Evolutionary conservation across 2,329 filamentous ascomycete species (phyloP), one percentile per base, ranked within the genome.

Genomic region (Claviceps arundinis): DNA sequence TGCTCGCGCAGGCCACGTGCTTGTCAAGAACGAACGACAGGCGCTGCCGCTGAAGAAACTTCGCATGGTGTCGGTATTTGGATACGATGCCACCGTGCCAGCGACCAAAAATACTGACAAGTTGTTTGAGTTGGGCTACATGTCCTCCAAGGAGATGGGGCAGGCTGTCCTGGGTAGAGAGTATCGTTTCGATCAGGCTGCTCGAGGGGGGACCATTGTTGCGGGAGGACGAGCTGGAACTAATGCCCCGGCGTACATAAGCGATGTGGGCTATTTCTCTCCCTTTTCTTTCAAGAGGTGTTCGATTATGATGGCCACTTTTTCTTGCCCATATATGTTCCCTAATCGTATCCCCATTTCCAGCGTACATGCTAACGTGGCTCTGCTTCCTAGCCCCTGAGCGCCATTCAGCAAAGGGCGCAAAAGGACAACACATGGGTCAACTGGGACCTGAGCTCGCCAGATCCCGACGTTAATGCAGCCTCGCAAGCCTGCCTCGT

Each of bases 11-110:
- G 77, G 80, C 4, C 87, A 85, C 49, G 85, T 90, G 26, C 73
- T 94, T 0, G 72, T 94, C 50, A 94, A 94, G 72, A 93, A 94
- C 64, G 69, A 69, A 2, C 73, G 75, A 46, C 72, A 73, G 7
- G 70, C 75, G 0, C 69, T 91, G 6, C 87, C 87, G 0, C 73
- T 91, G 38, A 65, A 61, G 50, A 76, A 74, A 51, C 81, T 71
- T 5, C 66, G 69, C 50, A 73, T 78, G 64, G 56, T 84, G 70
- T 75, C 79, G 60, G 65, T 84, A 61, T 74, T 81, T 70, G 68
- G 85, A 58, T 71, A 81, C 73, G 70, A 87, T 77, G 89, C 89
- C 4, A 70, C 70, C 0, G 60, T 71, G 0, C 61, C 69, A 0
- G 61, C 64, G 0, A 75, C 74, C 16, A 73, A 74, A 54, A 76